A percentile compares a stretch with the other conserved stretches of the same genome.
phyloP scores from a whole-genome alignment of 2,329 filamentous ascomycete genomes.

The Didymella lethalis region DNA sequence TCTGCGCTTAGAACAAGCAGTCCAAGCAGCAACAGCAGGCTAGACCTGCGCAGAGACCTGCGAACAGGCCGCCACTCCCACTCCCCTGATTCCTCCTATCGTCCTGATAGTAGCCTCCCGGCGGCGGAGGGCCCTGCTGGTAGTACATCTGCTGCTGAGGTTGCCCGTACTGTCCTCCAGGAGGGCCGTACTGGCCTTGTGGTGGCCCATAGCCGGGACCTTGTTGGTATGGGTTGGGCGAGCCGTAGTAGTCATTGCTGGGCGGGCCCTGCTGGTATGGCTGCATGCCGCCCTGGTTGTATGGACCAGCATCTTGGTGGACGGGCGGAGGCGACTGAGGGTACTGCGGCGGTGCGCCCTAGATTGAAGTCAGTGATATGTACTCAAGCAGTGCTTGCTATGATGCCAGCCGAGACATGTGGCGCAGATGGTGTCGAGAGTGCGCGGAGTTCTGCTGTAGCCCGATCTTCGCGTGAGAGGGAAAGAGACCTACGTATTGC shows the following conservation, averaged over 20 bases:
- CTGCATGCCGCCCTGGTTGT: conserved; percentile 28
- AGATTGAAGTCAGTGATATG: conserved; percentile 26
- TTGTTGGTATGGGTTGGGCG: conserved; percentile 36
- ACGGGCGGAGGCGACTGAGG: conserved; percentile 43
- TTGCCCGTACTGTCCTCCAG: conserved; percentile 37
- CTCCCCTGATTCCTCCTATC: conserved; percentile 41
- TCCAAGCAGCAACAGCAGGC: conserved; percentile 63
- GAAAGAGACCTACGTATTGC: conserved; percentile 41
- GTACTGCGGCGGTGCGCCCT: conserved; percentile 47
- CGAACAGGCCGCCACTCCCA: conserved; percentile 51
- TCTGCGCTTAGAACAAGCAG: conserved; percentile 54
- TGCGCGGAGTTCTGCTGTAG: background rate
- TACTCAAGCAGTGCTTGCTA: conserved; percentile 8
- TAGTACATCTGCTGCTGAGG: conserved; percentile 51
- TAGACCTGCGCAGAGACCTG: conserved; percentile 54
- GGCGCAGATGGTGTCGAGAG: conserved; percentile 8
- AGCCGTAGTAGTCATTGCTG: conserved; percentile 30
- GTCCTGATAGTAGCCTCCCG: conserved; percentile 52
- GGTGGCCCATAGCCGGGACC: conserved; percentile 29
- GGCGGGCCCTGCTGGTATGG: conserved; percentile 26
- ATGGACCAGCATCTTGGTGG: conserved; percentile 42
- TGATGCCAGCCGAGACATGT: conserved; percentile 13
- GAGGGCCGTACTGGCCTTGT: conserved; percentile 35
- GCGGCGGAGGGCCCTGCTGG: conserved; percentile 39
- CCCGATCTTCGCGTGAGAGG: background rate